Evolutionary conservation across 768 basidiomycete genomes (phyloP).

Genomic region (Chalciporus piperatus): DNA sequence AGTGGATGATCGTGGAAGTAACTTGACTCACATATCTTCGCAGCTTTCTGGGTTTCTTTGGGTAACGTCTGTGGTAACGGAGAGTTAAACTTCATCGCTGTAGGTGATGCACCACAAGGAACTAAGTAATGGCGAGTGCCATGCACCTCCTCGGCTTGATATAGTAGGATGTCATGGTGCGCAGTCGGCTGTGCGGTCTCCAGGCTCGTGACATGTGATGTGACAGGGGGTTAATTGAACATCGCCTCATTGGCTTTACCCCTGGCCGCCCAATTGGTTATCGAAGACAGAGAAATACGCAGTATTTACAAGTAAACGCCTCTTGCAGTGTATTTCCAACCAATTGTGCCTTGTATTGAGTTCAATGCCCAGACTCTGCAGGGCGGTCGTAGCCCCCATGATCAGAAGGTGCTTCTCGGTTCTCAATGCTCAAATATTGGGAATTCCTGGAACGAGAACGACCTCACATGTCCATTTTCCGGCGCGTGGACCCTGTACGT

Average conservation of each 20-base stretch:
- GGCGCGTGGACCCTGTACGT: too few relatives aligned
- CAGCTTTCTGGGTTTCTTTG: conserved; percentile 85
- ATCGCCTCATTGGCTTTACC: neutral
- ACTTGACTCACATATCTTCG: conserved; percentile 69
- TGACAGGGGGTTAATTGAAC: conserved; percentile 2
- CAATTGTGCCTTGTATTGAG: too few relatives aligned
- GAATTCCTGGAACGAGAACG: too few relatives aligned
- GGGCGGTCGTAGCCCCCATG: too few relatives aligned
- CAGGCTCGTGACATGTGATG: conserved; percentile 21
- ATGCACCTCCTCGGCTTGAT: neutral
- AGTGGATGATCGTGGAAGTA: neutral
- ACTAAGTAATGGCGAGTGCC: neutral
- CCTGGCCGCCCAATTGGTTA: too few relatives aligned
- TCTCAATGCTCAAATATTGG: too few relatives aligned
- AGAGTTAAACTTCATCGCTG: conserved; percentile 46
- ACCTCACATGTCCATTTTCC: too few relatives aligned
- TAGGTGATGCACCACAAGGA: neutral
- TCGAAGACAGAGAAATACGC: too few relatives aligned
- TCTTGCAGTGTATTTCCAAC: too few relatives aligned
- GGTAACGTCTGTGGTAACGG: conserved; percentile 56
- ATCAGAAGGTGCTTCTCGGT: too few relatives aligned
- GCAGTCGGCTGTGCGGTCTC: conserved; percentile 18
- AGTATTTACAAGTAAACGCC: too few relatives aligned
- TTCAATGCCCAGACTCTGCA: too few relatives aligned
- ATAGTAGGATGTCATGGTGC: conserved; percentile 7